Evolutionary conservation across 2,329 filamentous ascomycete species (phyloP).

Genomic region (Sodiomyces alkalinus): DNA sequence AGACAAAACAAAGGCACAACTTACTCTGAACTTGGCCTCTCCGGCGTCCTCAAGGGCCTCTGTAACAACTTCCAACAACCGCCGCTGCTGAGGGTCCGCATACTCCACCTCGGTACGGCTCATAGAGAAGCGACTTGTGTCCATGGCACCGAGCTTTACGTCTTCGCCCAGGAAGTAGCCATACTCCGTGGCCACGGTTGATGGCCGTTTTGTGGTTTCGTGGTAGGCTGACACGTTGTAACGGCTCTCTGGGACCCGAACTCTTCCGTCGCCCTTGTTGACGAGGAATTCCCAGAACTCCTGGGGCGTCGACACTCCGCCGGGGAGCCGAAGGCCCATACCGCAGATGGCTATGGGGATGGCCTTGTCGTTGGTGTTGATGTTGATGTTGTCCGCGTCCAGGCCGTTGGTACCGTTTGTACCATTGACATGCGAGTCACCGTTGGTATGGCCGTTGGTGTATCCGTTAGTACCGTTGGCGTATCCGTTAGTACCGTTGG

Average conservation of each 20-base stretch:
- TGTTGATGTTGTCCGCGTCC: conserved; percentile 4
- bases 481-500: conserved; percentile 5
- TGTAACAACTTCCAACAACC: conserved; percentile 17
- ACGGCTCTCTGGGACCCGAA: conserved; percentile 26
- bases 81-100: conserved; percentile 21
- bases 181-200: conserved; percentile 5
- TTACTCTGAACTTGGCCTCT: too few species aligned
- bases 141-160: conserved; percentile 11
- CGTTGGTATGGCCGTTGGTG: conserved; percentile 9
- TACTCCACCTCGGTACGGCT: conserved; percentile 13
- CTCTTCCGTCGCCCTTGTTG: conserved; percentile 6
- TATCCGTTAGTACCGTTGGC: conserved; percentile 6
- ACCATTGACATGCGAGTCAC: conserved; percentile 1
- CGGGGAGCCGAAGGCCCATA: conserved; percentile 30
- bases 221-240: conserved; percentile 28
- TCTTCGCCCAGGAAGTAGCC: conserved; percentile 16
- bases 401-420: conserved; percentile 4
- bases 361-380: too few species aligned
- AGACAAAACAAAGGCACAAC: too few species aligned
- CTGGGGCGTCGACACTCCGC: conserved; percentile 22
- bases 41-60: conserved; percentile 21
- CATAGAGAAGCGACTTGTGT: conserved; percentile 14
- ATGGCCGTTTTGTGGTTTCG: conserved; percentile 2
- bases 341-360: conserved; percentile 31
- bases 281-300: conserved; percentile 27